Percentiles rank a stretch among this genome's conserved stretches.
These are phyloP conservation scores for Tylopilus subfusipes DNA, from an alignment of 768 basidiomycete species.

Conservation along the genomic window DNA sequence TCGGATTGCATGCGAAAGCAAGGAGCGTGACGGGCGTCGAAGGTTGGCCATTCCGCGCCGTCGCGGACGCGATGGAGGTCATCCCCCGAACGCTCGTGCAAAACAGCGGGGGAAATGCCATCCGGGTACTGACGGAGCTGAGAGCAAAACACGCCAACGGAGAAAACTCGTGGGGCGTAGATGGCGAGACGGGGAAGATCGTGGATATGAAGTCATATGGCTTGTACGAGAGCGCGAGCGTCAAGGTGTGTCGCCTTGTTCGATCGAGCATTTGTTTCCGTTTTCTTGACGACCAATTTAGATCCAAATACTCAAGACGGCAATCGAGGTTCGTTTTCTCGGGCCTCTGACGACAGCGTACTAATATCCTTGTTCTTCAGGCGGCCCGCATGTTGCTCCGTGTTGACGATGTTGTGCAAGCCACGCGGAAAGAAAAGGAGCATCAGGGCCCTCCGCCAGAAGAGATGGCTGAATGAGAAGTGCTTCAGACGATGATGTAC, in stretches of 20 bases:
- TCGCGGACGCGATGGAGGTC: conserved; percentile 96
- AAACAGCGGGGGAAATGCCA: conserved; percentile 94
- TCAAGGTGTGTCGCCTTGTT: conserved; percentile 59
- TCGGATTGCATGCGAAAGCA: conserved; percentile 78
- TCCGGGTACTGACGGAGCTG: conserved; percentile 88
- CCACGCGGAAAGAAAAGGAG: conserved; percentile 65
- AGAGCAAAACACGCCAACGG: conserved; percentile 95
- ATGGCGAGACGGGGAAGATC: conserved; percentile 94
- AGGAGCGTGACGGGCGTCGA: conserved; percentile 82
- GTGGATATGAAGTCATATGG: conserved; percentile 96
- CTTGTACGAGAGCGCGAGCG: conserved; percentile 91
- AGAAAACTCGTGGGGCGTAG: conserved; percentile 88
- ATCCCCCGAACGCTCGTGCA: conserved; percentile 94
- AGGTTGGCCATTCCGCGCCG: conserved; percentile 86
- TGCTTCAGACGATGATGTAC: not conserved
- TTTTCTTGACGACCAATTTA: conserved; percentile 22
- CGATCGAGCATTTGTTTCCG: not conserved
- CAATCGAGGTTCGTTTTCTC: conserved; percentile 66
- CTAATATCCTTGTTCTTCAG: conserved; percentile 31
- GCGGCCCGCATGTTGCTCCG: conserved; percentile 88
- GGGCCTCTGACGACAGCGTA: not conserved
- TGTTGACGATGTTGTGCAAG: conserved; percentile 92
- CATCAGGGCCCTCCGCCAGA: conserved; percentile 51
- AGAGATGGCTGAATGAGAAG: conserved; percentile 42
- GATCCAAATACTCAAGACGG: conserved; percentile 96